phyloP scores from a whole-genome alignment of 768 basidiomycete genomes.

The Kwoniella dejecticola region DNA sequence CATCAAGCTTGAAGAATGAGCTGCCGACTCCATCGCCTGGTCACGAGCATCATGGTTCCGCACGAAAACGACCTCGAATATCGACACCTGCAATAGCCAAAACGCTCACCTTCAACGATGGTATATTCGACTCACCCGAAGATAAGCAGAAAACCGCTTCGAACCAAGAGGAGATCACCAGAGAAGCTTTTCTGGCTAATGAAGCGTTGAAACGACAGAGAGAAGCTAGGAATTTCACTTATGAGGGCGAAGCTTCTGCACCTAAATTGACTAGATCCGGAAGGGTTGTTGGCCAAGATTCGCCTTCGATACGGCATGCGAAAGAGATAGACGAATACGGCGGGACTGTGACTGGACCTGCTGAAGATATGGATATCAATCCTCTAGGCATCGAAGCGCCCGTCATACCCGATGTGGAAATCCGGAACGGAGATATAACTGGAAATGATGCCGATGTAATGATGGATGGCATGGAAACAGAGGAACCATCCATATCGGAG shows the following conservation, averaged over 20 bases:
- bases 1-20: slow-evolving; percentile 6
- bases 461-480: not conserved
- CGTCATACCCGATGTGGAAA: slow-evolving; percentile 27
- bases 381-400: slow-evolving; percentile 19
- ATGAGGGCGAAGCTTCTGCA: slow-evolving; percentile 50
- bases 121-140: slow-evolving; percentile 11
- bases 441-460: too few relatives aligned
- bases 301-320: slow-evolving; percentile 7
- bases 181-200: slow-evolving; percentile 46
- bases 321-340: slow-evolving; percentile 40
- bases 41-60: not conserved
- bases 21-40: slow-evolving; percentile 17
- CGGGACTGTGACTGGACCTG: slow-evolving; percentile 9
- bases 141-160: not conserved
- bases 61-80: slow-evolving; percentile 17
- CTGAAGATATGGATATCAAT: slow-evolving; percentile 34
- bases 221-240: slow-evolving; percentile 54
- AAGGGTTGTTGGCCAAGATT: slow-evolving; percentile 17
- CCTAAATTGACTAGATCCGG: slow-evolving; percentile 50
- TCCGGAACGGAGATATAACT: slow-evolving; percentile 12
- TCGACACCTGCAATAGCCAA: slow-evolving; percentile 11
- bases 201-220: slow-evolving; percentile 42
- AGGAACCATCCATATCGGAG: not conserved
- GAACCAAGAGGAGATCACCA: slow-evolving; percentile 6
- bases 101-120: slow-evolving; percentile 15